Base-by-base conservation (phyloP, 2,329 filamentous ascomycete species). In the Pseudopithomyces maydicus region DNA sequence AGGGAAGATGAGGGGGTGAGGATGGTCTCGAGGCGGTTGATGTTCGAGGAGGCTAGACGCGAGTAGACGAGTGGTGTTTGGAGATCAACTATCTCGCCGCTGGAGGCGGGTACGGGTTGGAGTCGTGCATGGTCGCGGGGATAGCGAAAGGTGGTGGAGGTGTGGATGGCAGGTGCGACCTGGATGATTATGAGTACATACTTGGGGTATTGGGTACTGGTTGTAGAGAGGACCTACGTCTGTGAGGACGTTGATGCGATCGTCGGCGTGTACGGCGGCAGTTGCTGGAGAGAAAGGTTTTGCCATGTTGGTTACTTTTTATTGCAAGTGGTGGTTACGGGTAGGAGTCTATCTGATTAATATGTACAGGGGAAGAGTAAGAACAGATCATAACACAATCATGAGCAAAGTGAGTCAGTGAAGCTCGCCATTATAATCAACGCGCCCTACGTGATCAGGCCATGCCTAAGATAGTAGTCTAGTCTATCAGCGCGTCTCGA, bases 61-160 rank as follows among this genome's bases (percentile, higher is more conserved):
- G 92, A 96, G 82, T 98, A 98, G 70, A 97, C 78, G 8, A 74
- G 63, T 0, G 73, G 71, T 0, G 71, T 69, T 51, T 64, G 61
- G 12, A 72, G 63, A 48, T 69, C 65, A 33, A 70, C 52, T 45
- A 62, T 61, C 53, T 67, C 65, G 54, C 48, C 88, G 26, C 89
- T 63, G 38, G 48, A 51, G 23, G 67, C 73, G 59, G 77, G 70
- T 14, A 76, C 74, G 2, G 83, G 81, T 7, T 79, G 65, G 44
- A 97, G 84, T 26, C 86, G 74, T 6, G 87, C 83, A 1, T 92
- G 90, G 72, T 97, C 84, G 52, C 81, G 77, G 26, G 83, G 81
- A 76, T 97, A 98, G 65, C 91, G 88, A 77, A 92, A 98, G 15
- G 92, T 98, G 12, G 94, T 97, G 59, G 92, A 92, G 62, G 96